These are phyloP conservation scores for Leccinum cinnamomeum DNA, from an alignment of 1,284 basidiomycete species.

Conservation along the genomic window DNA sequence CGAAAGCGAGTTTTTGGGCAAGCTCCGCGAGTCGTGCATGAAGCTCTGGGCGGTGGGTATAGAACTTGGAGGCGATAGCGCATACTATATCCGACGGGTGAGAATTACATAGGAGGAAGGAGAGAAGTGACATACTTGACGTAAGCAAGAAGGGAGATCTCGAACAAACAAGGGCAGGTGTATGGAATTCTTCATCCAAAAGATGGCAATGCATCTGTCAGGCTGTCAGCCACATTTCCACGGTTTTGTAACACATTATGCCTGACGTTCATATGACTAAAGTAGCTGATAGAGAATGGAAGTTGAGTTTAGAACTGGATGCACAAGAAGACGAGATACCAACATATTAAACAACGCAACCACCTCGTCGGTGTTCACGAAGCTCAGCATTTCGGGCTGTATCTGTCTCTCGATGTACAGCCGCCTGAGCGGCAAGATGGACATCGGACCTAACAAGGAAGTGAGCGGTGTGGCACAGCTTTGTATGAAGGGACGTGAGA, in stretches of 20 bases:
- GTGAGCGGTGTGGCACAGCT: constrained; percentile 7
- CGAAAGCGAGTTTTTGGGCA: constrained; percentile 90
- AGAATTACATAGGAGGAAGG: background rate
- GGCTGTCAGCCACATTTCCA: constrained; percentile 8
- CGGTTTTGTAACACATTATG: constrained; percentile 10
- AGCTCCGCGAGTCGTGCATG: constrained; percentile 80
- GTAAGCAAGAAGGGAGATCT: constrained; percentile 92
- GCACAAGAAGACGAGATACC: constrained; percentile 34
- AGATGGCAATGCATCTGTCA: constrained; percentile 69
- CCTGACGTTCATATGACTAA: constrained; percentile 73
- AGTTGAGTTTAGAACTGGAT: constrained; percentile 11
- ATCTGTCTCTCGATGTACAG: constrained; percentile 88
- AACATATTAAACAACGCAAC: constrained; percentile 91
- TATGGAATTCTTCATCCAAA: constrained; percentile 85
- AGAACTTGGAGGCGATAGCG: constrained; percentile 91
- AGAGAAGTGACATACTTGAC: constrained; percentile 64
- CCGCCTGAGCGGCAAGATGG: constrained; percentile 80
- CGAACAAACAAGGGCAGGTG: constrained; percentile 87
- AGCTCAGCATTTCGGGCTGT: constrained; percentile 88
- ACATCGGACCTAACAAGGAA: constrained; percentile 64
- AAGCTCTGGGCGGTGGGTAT: constrained; percentile 80
- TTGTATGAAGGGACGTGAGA: constrained; percentile 31
- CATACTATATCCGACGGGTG: constrained; percentile 60
- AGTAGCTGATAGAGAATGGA: constrained; percentile 52
- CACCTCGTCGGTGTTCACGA: constrained; percentile 82